Evolutionary conservation across 768 basidiomycete species (phyloP).

Genomic region (Fibroporia radiculosa): DNA sequence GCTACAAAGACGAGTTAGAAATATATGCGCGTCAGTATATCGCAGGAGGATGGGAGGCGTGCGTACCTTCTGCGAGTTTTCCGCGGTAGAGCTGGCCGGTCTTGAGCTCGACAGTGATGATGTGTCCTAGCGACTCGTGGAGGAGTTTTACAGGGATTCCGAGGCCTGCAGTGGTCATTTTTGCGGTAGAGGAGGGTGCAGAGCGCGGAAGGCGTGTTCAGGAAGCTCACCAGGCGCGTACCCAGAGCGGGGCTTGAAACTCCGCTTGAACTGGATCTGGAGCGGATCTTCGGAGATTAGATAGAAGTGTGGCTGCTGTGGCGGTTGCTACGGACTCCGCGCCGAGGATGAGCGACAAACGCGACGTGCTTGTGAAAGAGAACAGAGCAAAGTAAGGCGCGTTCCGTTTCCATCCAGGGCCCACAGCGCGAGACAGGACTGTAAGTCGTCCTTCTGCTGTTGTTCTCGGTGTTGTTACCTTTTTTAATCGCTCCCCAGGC

Average conservation of each 20-base stretch:
- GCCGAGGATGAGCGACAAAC: no score
- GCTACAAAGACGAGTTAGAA: conserved; percentile 43
- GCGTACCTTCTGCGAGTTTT: conserved; percentile 90
- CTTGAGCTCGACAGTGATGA: conserved; percentile 97
- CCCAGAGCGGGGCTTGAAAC: neutral
- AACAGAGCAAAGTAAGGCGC: no score
- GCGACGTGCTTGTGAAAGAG: no score
- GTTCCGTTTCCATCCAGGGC: no score
- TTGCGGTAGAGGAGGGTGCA: neutral
- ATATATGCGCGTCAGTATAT: neutral
- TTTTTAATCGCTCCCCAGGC: no score
- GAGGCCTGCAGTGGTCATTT: conserved; percentile 49
- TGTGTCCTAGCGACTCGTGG: conserved; percentile 92
- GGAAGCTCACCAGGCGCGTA: neutral
- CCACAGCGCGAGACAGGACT: no score
- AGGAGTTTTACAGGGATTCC: conserved; percentile 96
- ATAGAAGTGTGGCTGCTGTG: no score
- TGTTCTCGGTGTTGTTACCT: no score
- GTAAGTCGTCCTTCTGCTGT: no score
- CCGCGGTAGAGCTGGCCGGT: conserved; percentile 96
- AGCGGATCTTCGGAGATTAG: no score
- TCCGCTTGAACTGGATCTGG: no score
- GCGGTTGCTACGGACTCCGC: no score
- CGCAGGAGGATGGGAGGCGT: neutral
- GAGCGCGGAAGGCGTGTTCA: neutral